A percentile compares a stretch with the other conserved stretches of the same genome.
Conservation (phyloP, 345 rosid genomes). For the Eucalyptus cloeziana region DNA sequence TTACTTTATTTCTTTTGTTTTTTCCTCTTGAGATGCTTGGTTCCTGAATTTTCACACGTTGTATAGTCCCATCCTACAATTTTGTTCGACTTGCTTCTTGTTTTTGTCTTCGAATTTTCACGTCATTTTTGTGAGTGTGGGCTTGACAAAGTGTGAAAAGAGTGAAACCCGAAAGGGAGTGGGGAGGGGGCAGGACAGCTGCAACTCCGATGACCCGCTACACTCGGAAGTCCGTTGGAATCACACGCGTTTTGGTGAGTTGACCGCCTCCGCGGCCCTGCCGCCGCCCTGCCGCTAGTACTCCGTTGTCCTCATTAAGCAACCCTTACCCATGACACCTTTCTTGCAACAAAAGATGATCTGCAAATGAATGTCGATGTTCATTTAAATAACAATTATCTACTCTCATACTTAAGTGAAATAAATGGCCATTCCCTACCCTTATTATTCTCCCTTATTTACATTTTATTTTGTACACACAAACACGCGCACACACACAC, state of each 20-base stretch:
- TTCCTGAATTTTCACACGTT: background rate
- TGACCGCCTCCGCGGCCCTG: background rate
- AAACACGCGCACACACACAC: too few species aligned
- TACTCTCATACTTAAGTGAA: background rate
- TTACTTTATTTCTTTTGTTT: background rate
- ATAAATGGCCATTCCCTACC: background rate
- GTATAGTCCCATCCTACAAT: background rate
- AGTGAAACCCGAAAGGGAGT: background rate
- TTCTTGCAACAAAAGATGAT: background rate
- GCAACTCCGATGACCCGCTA: background rate
- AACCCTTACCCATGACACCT: background rate
- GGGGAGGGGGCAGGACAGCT: background rate
- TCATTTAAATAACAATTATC: background rate
- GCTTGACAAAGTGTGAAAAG: background rate
- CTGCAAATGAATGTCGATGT: background rate
- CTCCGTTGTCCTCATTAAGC: background rate
- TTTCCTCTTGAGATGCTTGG: background rate
- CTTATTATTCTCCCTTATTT: background rate
- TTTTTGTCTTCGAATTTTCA: background rate
- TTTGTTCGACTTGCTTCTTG: background rate
- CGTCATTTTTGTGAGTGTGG: background rate
- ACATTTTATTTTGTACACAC: background rate
- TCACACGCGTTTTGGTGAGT: background rate
- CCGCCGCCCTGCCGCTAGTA: background rate
- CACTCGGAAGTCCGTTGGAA: background rate